Evolutionary conservation across 805 yeast species (phyloP), one percentile per base, ranked within the genome.

Genomic region (Sungouiozyma intestinalis): DNA sequence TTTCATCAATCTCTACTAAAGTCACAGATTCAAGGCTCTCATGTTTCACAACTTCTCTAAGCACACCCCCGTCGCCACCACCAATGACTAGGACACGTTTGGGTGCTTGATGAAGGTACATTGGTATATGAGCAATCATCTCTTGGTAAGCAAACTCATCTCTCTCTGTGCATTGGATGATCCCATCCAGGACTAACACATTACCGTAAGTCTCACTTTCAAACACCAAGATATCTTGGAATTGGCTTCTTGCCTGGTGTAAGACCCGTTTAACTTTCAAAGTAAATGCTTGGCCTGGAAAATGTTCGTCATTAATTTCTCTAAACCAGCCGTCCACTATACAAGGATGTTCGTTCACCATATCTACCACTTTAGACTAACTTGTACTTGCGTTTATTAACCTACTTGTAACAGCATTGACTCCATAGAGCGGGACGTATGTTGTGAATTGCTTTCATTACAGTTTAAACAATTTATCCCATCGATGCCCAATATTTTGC

Each of bases 101-200:
- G 1, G 97, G 96, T 35, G 69, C 55, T 3, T 76, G 75, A 64
- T 87, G 97, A 9, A 85, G 66, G 74, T 79, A 77, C 44, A 88
- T 55, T 3, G 96, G 88, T 21, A 85, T 63, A 61, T 88, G 94
- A 2, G 94, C 67, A 48, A 87, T 88, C 79, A 85, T 77, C 60
- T 87, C 97, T 65, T 87, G 97, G 63, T 87, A 87, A 11, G 95
- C 86, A 62, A 85, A 87, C 62, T 87, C 97, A 63, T 88, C 97
- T 45, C 86, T 70, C 60, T 88, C 97, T 0, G 95, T 82, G 48
- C 87, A 87, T 65, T 87, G 97, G 43, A 87, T 76, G 24, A 85
- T 85, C 6, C 95, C 95, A 60, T 88, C 95, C 33, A 87, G 70
- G 0, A 85, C 95, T 36, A 87, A 68, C 7, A 88, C 96, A 56